These are phyloP conservation scores for Daldinia sp. DNA, from an alignment of 2,329 filamentous ascomycete species.

Conservation along the genomic window DNA sequence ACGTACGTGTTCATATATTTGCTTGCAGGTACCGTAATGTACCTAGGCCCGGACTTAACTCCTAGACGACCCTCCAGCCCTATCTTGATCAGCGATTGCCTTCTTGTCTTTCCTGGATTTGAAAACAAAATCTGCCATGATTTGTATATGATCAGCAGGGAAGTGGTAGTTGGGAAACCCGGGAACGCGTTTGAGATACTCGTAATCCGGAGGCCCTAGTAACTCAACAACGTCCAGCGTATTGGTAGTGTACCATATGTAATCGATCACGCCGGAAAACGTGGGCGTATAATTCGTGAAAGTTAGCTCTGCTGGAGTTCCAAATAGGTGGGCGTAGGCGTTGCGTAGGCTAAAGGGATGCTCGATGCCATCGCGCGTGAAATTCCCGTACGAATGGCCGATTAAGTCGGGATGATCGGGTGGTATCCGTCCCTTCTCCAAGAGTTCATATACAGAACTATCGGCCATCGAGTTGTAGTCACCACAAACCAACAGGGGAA, in stretches of 20 bases:
- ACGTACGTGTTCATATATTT: not conserved
- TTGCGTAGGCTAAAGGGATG: constrained; percentile 96
- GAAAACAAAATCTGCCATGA: constrained; percentile 88
- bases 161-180: constrained; percentile 96
- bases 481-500: constrained; percentile 89
- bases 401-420: constrained; percentile 83
- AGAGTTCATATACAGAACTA: constrained; percentile 90
- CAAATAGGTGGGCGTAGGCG: constrained; percentile 82
- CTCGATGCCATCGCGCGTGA: constrained; percentile 89
- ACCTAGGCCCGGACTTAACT: constrained; percentile 15
- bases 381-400: constrained; percentile 87
- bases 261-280: constrained; percentile 94
- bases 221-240: constrained; percentile 83
- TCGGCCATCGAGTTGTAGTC: constrained; percentile 93
- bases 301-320: constrained; percentile 82
- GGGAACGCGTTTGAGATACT: constrained; percentile 85
- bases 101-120: constrained; percentile 88
- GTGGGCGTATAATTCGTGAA: constrained; percentile 97
- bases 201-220: constrained; percentile 84
- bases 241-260: constrained; percentile 97
- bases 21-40: not conserved
- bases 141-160: constrained; percentile 89
- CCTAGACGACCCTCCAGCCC: constrained; percentile 30
- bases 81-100: constrained; percentile 42
- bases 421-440: constrained; percentile 80